Evolutionary conservation across 148 eudicot genomes (phyloP).

Genomic region (Spergularia marina): DNA sequence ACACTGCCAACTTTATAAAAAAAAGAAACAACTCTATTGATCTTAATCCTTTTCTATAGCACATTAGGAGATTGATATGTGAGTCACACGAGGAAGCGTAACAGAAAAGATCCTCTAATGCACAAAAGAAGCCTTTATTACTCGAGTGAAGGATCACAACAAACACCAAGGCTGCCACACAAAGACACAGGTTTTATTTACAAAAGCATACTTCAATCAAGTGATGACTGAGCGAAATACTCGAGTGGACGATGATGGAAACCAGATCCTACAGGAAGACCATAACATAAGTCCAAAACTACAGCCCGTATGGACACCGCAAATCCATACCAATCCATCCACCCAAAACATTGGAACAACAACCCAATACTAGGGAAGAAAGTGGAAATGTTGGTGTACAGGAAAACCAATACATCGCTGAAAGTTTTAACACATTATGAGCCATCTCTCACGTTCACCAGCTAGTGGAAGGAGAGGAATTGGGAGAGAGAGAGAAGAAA

Average conservation of each 20-base stretch:
- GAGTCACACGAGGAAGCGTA: too few species aligned
- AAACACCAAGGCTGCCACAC: conserved; percentile 1
- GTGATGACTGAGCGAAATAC: not conserved
- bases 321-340: too few species aligned
- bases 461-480: conserved; percentile 9
- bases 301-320: too few species aligned
- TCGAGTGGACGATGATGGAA: not conserved
- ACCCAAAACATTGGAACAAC: not conserved
- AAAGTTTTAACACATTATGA: not conserved
- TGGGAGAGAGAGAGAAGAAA: not conserved
- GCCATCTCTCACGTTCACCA: conserved; percentile 4
- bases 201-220: conserved; percentile 7
- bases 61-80: too few species aligned
- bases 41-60: too few species aligned
- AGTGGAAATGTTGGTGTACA: not conserved
- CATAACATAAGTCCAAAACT: not conserved
- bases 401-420: not conserved
- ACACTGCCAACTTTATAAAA: too few species aligned
- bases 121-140: not conserved
- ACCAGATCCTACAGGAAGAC: not conserved
- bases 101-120: too few species aligned
- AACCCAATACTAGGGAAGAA: not conserved
- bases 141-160: not conserved
- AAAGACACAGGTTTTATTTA: conserved; percentile 6
- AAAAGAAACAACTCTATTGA: too few species aligned